Evolutionary conservation across 345 rosid genomes (phyloP).

Genomic region (Dipteronia sinensis): DNA sequence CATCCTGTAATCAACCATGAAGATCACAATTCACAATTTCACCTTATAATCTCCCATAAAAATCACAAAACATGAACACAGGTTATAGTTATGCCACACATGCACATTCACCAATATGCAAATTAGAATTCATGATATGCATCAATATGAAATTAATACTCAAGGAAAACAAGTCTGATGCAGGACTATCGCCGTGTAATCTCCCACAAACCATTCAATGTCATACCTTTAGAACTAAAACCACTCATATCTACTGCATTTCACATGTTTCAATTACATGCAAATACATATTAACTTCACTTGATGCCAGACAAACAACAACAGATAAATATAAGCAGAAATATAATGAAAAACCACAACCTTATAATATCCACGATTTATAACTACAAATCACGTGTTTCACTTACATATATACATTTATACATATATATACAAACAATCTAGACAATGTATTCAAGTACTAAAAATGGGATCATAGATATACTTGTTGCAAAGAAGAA

Average conservation of each 20-base stretch:
- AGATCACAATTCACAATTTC: slow-evolving; percentile 11
- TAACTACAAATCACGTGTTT: background rate
- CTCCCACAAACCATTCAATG: background rate
- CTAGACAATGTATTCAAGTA: background rate
- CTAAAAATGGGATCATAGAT: slow-evolving; percentile 18
- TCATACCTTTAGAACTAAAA: background rate
- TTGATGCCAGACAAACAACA: background rate
- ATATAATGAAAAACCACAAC: background rate
- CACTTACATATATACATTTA: background rate
- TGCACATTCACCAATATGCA: background rate
- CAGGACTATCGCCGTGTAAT: background rate
- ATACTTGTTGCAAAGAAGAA: slow-evolving; percentile 93
- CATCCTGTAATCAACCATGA: slow-evolving; percentile 55
- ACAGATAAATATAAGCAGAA: background rate
- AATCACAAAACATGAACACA: background rate
- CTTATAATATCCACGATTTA: background rate
- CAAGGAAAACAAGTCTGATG: background rate
- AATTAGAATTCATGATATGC: background rate
- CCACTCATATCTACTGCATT: background rate
- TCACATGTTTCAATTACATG: background rate
- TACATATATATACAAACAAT: background rate
- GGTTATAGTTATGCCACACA: background rate
- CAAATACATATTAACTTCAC: background rate
- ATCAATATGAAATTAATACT: background rate
- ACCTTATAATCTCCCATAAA: background rate